phyloP scores from a whole-genome alignment of 2,329 filamentous ascomycete species.

The Talaromyces sp. region DNA sequence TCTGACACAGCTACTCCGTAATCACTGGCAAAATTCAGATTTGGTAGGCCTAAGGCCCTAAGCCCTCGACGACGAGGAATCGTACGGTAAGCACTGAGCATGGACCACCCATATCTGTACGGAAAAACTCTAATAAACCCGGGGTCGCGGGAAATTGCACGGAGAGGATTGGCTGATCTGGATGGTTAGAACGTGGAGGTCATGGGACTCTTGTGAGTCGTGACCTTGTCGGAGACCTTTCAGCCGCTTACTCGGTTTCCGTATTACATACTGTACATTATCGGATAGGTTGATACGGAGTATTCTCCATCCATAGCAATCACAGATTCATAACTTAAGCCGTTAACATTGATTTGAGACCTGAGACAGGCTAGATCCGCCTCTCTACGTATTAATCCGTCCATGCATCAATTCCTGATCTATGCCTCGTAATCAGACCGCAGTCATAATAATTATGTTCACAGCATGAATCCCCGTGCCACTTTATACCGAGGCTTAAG shows the following conservation, averaged over 20 bases:
- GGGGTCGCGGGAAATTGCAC: conserved; percentile 15
- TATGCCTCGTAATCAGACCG: background rate
- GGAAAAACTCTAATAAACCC: conserved; percentile 2
- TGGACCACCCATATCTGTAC: background rate
- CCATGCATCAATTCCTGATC: background rate
- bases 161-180: background rate
- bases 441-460: background rate
- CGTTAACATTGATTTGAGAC: background rate
- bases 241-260: background rate
- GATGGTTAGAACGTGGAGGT: background rate
- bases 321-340: background rate
- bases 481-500: background rate
- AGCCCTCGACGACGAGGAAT: background rate
- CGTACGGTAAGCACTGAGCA: background rate
- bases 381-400: background rate
- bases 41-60: conserved; percentile 5
- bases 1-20: background rate
- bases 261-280: background rate
- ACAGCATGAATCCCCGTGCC: background rate
- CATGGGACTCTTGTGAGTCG: background rate
- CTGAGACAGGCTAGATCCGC: background rate
- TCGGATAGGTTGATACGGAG: background rate
- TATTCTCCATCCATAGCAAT: background rate
- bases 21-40: background rate
- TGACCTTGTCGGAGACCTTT: background rate